A percentile compares a stretch with the other conserved stretches of the same genome.
Conservation (phyloP, 257 asterid species). For the Verbascum thapsus region DNA sequence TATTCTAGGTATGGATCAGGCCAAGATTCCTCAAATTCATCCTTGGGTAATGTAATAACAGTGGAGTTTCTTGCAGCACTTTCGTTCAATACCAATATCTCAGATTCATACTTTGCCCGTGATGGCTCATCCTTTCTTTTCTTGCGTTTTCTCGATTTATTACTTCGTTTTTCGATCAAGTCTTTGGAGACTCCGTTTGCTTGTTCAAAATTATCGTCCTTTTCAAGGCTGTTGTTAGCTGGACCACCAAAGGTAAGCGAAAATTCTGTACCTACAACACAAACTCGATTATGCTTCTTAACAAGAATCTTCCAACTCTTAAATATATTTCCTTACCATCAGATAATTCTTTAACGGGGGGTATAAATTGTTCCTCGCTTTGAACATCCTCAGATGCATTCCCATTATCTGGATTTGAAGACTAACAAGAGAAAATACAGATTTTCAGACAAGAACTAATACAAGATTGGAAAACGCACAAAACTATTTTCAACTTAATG, state of each 20-base stretch:
- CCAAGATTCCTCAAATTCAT: no score
- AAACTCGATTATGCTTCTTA: constrained; percentile 20
- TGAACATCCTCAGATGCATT: constrained; percentile 26
- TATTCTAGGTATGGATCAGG: no score
- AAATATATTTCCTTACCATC: constrained; percentile 32
- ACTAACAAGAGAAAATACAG: constrained; percentile 37
- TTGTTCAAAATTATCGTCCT: constrained; percentile 5
- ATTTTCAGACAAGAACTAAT: constrained; percentile 29
- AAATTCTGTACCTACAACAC: constrained; percentile 41
- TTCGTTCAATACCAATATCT: no score
- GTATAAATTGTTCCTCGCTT: constrained; percentile 26
- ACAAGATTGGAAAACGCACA: background rate
- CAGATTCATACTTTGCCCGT: constrained; percentile 32
- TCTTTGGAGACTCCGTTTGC: constrained; percentile 24
- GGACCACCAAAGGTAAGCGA: constrained; percentile 13
- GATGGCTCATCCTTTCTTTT: constrained; percentile 31
- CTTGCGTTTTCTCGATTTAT: constrained; percentile 31
- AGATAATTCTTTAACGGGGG: constrained; percentile 30
- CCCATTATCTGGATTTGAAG: constrained; percentile 39
- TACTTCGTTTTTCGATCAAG: constrained; percentile 1
- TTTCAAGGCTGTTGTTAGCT: constrained; percentile 23
- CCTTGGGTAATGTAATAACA: no score
- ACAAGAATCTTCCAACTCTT: constrained; percentile 6
- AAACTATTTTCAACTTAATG: background rate
- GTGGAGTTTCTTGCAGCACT: no score